These are phyloP conservation scores for Mercurialis annua DNA, from an alignment of 345 rosid genomes.

Conservation along the genomic window DNA sequence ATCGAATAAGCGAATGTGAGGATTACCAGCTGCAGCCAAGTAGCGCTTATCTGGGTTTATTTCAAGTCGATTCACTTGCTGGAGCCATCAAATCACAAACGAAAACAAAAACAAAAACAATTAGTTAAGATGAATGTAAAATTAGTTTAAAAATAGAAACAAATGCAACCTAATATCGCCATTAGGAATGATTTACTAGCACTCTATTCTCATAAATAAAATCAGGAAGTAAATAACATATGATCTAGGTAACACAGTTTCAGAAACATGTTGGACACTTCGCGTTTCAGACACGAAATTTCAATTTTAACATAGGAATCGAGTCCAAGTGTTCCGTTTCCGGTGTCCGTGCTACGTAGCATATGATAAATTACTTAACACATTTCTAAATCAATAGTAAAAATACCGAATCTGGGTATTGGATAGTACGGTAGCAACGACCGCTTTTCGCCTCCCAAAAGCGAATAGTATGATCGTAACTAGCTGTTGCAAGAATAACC, in stretches of 20 bases:
- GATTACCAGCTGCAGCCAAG: conserved; percentile 94
- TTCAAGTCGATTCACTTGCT: conserved; percentile 95
- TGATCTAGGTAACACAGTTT: too few relatives aligned
- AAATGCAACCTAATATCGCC: background rate
- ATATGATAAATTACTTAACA: too few relatives aligned
- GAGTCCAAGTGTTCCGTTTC: too few relatives aligned
- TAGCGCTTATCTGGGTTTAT: conserved; percentile 82
- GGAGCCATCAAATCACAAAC: conserved; percentile 16
- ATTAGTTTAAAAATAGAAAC: background rate
- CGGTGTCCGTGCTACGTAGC: too few relatives aligned
- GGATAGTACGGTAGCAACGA: conserved; percentile 89
- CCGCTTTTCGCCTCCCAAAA: conserved; percentile 98
- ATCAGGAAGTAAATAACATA: background rate
- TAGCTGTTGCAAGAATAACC: conserved; percentile 88
- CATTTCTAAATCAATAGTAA: background rate
- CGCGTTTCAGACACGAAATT: too few relatives aligned
- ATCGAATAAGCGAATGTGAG: conserved; percentile 86
- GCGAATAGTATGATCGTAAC: conserved; percentile 86
- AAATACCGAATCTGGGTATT: conserved; percentile 80
- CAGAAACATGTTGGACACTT: too few relatives aligned
- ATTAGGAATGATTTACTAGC: background rate
- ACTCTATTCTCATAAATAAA: background rate
- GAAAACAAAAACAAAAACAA: background rate
- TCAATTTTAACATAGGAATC: too few relatives aligned
- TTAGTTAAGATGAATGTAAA: background rate